Conservation (phyloP, 768 basidiomycete species). For the Mycena venus region DNA sequence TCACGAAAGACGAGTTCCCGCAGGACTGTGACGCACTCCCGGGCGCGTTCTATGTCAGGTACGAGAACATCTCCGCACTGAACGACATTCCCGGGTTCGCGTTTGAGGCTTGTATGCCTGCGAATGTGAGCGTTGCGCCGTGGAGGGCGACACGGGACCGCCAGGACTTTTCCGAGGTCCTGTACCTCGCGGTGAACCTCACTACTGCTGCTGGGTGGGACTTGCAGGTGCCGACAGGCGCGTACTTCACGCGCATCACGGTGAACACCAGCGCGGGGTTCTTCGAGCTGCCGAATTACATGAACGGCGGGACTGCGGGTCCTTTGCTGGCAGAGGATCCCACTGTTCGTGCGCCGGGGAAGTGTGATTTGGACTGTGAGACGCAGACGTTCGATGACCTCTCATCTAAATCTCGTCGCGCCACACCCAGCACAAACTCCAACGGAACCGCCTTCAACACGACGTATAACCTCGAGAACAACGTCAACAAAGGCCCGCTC, state of each 20-base stretch:
- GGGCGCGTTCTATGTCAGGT: not conserved
- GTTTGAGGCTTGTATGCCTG: not conserved
- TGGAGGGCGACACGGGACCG: not conserved
- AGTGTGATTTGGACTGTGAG: not conserved
- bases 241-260: not conserved
- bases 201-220: not conserved
- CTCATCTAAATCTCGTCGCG: not conserved
- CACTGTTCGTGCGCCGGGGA: not conserved
- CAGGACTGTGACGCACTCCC: conserved; percentile 9
- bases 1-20: conserved; percentile 21
- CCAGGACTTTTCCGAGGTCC: not conserved
- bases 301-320: not conserved
- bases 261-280: not conserved
- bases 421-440: not conserved
- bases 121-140: not conserved
- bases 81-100: not conserved
- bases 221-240: not conserved
- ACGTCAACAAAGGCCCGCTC: not conserved
- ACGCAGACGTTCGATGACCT: not conserved
- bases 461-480: not conserved
- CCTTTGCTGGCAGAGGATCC: not conserved
- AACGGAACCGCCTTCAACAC: not conserved
- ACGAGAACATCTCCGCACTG: conserved; percentile 5
- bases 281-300: not conserved
- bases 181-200: not conserved